These are phyloP conservation scores for Simmondsia chinensis DNA, from an alignment of 148 eudicot species.

Conservation along the genomic window DNA sequence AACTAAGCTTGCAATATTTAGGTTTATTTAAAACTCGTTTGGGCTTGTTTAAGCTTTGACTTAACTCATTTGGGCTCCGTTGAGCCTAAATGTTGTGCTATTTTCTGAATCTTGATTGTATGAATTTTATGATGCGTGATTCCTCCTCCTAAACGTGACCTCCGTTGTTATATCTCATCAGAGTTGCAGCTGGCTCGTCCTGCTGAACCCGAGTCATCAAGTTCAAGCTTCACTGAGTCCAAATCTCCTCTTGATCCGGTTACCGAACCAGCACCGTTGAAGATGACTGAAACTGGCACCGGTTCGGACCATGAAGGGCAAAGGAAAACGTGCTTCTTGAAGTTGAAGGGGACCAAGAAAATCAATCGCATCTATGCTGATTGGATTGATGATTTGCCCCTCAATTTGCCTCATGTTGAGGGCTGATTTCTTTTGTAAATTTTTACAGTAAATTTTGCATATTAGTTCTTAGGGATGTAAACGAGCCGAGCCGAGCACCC, in stretches of 20 bases:
- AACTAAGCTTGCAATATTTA: too few relatives aligned
- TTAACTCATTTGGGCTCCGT: too few relatives aligned
- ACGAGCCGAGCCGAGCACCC: not conserved
- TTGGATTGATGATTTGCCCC: conserved; percentile 68
- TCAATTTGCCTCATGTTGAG: conserved; percentile 23
- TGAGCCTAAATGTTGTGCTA: too few relatives aligned
- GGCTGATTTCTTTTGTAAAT: not conserved
- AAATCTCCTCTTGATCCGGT: conserved; percentile 21
- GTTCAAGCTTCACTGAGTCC: not conserved
- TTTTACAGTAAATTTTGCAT: not conserved
- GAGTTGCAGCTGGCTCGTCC: conserved; percentile 35
- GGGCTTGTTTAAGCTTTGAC: too few relatives aligned
- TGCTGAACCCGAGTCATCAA: conserved; percentile 29
- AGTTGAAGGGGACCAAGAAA: conserved; percentile 60
- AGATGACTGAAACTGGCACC: conserved; percentile 5
- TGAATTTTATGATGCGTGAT: too few relatives aligned
- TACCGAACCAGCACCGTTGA: conserved; percentile 20
- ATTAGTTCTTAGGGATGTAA: not conserved
- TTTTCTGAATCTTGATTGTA: too few relatives aligned
- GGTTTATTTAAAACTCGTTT: too few relatives aligned
- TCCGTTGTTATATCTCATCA: too few relatives aligned
- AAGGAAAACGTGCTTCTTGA: conserved; percentile 27
- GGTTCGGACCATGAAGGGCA: conserved; percentile 29
- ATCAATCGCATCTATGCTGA: conserved; percentile 70
- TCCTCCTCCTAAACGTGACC: too few relatives aligned